Conservation (phyloP, 2,329 filamentous ascomycete species). For the Nemania serpens region DNA sequence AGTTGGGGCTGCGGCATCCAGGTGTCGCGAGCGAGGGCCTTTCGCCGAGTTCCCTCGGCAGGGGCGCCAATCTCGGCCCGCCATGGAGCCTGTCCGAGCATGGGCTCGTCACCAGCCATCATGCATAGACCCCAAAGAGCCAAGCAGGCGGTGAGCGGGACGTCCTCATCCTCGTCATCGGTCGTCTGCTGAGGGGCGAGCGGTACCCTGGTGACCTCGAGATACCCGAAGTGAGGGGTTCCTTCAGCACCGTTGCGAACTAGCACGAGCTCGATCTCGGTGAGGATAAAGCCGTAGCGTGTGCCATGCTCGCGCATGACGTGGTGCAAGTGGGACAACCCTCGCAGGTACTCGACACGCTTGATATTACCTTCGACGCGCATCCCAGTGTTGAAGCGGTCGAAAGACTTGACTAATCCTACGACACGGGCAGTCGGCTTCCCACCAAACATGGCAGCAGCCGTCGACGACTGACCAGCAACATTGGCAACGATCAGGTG, state of each 20-base stretch:
- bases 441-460: slow-evolving; percentile 55
- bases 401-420: slow-evolving; percentile 85
- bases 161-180: slow-evolving; percentile 39
- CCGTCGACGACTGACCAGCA: slow-evolving; percentile 60
- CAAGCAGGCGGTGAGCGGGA: slow-evolving; percentile 69
- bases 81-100: slow-evolving; percentile 66
- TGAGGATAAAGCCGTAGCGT: slow-evolving; percentile 94
- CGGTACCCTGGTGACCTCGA: slow-evolving; percentile 72
- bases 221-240: slow-evolving; percentile 83
- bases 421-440: slow-evolving; percentile 53
- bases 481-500: slow-evolving; percentile 70
- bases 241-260: slow-evolving; percentile 77
- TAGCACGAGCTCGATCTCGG: slow-evolving; percentile 91
- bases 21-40: slow-evolving; percentile 69
- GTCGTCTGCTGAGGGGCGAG: slow-evolving; percentile 50
- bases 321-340: slow-evolving; percentile 83
- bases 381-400: slow-evolving; percentile 96
- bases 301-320: slow-evolving; percentile 93
- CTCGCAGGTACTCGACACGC: slow-evolving; percentile 86
- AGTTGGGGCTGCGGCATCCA: slow-evolving; percentile 78
- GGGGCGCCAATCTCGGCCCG: slow-evolving; percentile 75
- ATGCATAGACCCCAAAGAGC: slow-evolving; percentile 80
- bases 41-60: slow-evolving; percentile 71
- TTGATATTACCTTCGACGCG: slow-evolving; percentile 82
- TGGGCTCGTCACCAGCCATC: slow-evolving; percentile 65